A percentile compares a stretch with the other conserved stretches of the same genome.
phyloP scores from a whole-genome alignment of 371 early-diverging fungal genomes.

The Nosema granulosis region DNA sequence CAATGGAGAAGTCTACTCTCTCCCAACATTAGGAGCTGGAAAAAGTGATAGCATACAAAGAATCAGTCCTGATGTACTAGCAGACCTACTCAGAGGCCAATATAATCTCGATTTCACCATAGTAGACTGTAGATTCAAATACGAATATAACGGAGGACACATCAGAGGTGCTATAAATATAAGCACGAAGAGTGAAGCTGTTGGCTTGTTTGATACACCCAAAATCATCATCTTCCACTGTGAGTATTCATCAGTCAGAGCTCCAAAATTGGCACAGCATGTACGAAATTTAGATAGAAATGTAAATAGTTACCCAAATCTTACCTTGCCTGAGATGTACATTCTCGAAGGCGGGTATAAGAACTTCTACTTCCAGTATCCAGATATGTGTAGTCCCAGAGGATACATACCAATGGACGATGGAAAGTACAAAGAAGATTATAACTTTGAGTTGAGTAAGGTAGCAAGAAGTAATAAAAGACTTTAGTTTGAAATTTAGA shows the following conservation, averaged over 20 bases:
- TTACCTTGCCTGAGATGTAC: conserved; percentile 78
- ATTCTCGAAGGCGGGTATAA: conserved; percentile 81
- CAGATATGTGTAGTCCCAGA: conserved; percentile 61
- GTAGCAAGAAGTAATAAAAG: not conserved
- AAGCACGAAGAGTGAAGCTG: conserved; percentile 68
- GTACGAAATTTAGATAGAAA: conserved; percentile 74
- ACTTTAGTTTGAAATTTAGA: not conserved
- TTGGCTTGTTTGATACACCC: conserved; percentile 53
- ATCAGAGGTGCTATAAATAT: conserved; percentile 73
- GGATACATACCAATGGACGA: conserved; percentile 61
- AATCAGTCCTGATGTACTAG: conserved; percentile 47
- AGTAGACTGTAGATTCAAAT: conserved; percentile 78
- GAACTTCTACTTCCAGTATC: conserved; percentile 69
- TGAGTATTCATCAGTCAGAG: conserved; percentile 78
- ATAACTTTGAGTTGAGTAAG: conserved; percentile 5
- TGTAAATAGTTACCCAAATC: conserved; percentile 72
- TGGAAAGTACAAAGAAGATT: conserved; percentile 45
- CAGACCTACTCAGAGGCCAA: conserved; percentile 35
- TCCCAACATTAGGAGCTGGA: conserved; percentile 63
- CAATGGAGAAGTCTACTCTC: conserved; percentile 40
- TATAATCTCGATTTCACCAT: conserved; percentile 67
- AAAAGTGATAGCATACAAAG: conserved; percentile 61
- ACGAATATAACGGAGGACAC: conserved; percentile 81
- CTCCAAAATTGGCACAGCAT: conserved; percentile 74
- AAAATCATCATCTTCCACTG: conserved; percentile 77